Base-by-base conservation (phyloP, 176 grass and related monocot genomes). In the Pharus latifolius region DNA sequence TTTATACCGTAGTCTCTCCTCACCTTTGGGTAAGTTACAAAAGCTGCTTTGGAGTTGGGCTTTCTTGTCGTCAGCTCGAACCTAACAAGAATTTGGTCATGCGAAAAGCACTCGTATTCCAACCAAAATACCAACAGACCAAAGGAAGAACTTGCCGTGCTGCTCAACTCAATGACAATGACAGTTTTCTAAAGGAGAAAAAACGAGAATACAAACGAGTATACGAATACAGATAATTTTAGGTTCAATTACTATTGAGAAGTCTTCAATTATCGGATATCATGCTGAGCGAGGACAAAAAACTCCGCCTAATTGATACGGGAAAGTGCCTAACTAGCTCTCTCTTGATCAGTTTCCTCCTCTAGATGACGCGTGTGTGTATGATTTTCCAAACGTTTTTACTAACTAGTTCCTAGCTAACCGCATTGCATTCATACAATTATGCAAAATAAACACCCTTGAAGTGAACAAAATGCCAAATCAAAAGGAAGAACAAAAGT, bases 51-150 rank as follows among this genome's bases (percentile, higher is more conserved):
- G 2, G 20, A 34, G 22, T 70, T 54, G 9, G 49, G 56, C 11
- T 56, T 55, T 77, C 65, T 77, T 83, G 61, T n/a, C 65, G 43
- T 13, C 60, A 67, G 60, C 17, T n/a, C 49, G 70, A 19, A 33
- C 64, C 80, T 69, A 68, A 44, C 71, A 51, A 18, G 26, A 25
- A 14, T 23, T 27, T 47, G 37, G n/a, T 70, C 73, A 71, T 16
- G 57, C 73, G 1, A 25, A 77, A 63, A 42, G 29, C 73, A 49
- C 40, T 41, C 10, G 53, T 41, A 63, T 56, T 54, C 48, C 29
- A 71, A 20, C 44, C 9, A 4, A 7, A 82, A 82, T 75, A 32
- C n/a, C n/a, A n/a, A n/a, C n/a, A n/a, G n/a, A n/a, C n/a, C n/a
- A n/a, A n/a, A n/a, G n/a, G 22, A 67, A 60, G 25, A 30, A 3